These are phyloP conservation scores for Paraphaeosphaeria sporulosa DNA, from an alignment of 2,329 filamentous ascomycete genomes.

Conservation along the genomic window DNA sequence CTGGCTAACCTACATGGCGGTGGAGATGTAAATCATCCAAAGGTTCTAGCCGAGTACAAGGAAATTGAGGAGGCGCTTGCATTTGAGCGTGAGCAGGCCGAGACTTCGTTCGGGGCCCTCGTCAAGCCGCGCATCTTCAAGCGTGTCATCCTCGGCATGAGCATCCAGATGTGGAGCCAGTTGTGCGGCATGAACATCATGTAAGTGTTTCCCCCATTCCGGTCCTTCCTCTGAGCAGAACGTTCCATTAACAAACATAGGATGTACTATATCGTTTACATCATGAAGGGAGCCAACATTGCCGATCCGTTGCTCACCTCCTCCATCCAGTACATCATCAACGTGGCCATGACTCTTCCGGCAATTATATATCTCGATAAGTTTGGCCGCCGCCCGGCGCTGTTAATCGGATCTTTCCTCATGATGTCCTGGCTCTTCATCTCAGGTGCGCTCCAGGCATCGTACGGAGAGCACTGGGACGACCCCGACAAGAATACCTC, in stretches of 20 bases:
- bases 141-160: slow-evolving; percentile 65
- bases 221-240: too few species aligned
- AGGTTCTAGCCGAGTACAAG: slow-evolving; percentile 69
- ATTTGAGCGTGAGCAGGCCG: slow-evolving; percentile 62
- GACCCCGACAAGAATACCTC: slow-evolving; percentile 55
- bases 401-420: slow-evolving; percentile 64
- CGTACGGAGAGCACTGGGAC: slow-evolving; percentile 58
- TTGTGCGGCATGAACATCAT: slow-evolving; percentile 68
- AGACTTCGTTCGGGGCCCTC: slow-evolving; percentile 60
- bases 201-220: neutral
- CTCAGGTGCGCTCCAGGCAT: slow-evolving; percentile 66
- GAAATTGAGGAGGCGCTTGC: slow-evolving; percentile 65
- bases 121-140: slow-evolving; percentile 61
- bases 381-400: slow-evolving; percentile 64
- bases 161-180: slow-evolving; percentile 67
- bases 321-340: slow-evolving; percentile 70
- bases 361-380: slow-evolving; percentile 68
- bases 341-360: slow-evolving; percentile 66
- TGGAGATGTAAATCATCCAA: slow-evolving; percentile 64
- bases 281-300: slow-evolving; percentile 66
- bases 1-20: slow-evolving; percentile 64
- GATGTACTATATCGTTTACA: slow-evolving; percentile 67
- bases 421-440: slow-evolving; percentile 69
- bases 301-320: slow-evolving; percentile 65
- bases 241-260: neutral